phyloP scores from a whole-genome alignment of 257 asterid species.

The Solanum chiquidenum region DNA sequence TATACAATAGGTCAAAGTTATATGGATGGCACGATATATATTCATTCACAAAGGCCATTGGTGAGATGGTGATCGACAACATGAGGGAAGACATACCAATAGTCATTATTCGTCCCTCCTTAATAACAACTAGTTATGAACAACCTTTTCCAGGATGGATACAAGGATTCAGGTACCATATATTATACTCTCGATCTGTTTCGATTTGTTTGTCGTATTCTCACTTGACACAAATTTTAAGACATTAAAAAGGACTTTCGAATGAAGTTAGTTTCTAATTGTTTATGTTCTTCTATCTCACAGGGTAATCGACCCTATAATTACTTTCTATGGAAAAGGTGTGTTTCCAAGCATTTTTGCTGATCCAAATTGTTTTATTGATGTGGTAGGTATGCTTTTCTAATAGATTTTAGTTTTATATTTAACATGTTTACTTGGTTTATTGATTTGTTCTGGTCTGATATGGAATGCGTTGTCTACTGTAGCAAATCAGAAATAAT shows the following conservation, averaged over 20 bases:
- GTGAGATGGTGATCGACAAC: conserved; percentile 19
- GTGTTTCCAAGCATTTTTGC: not conserved
- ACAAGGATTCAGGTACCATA: not conserved
- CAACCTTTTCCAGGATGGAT: conserved; percentile 18
- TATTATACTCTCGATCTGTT: not conserved
- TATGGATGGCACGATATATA: conserved; percentile 24
- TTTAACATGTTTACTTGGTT: too few relatives aligned
- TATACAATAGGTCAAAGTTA: conserved; percentile 11
- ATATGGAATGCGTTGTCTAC: too few relatives aligned
- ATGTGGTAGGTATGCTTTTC: not conserved
- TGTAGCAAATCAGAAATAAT: too few relatives aligned
- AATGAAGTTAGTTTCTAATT: too few relatives aligned
- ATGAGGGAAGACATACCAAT: conserved; percentile 28
- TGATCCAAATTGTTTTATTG: not conserved
- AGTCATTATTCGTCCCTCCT: conserved; percentile 33
- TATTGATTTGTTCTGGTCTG: too few relatives aligned
- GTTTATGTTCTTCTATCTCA: not conserved
- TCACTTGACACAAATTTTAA: too few relatives aligned
- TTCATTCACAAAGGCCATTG: not conserved
- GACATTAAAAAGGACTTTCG: too few relatives aligned
- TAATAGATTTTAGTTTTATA: too few relatives aligned
- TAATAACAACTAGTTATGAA: conserved; percentile 22
- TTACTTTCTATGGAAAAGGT: not conserved
- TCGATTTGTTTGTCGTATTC: not conserved
- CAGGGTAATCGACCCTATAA: not conserved